Evolutionary conservation across 1,284 basidiomycete genomes (phyloP).

Genomic region (Athelia sp.): DNA sequence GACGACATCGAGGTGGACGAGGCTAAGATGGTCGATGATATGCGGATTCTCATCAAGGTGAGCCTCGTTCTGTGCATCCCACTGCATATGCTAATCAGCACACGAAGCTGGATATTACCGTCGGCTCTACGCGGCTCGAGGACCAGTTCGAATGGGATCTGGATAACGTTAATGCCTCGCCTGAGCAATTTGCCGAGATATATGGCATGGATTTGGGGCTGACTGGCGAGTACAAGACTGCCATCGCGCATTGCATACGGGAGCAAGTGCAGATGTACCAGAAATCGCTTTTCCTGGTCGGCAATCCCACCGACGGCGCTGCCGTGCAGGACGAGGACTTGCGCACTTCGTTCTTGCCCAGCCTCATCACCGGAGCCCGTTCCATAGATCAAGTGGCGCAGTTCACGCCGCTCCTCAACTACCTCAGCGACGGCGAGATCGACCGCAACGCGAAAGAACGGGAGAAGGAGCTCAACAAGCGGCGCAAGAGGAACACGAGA

Average conservation of each 20-base stretch:
- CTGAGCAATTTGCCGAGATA: constrained; percentile 89
- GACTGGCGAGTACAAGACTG: constrained; percentile 92
- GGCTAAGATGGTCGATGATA: constrained; percentile 66
- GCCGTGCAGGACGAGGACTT: constrained; percentile 89
- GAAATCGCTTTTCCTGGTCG: constrained; percentile 89
- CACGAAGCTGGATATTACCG: constrained; percentile 87
- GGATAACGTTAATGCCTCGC: constrained; percentile 71
- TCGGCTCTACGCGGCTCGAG: constrained; percentile 89
- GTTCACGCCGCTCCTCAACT: constrained; percentile 87
- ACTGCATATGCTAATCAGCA: constrained; percentile 10
- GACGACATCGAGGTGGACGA: constrained; percentile 47
- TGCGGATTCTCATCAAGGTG: constrained; percentile 90
- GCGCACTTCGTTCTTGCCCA: constrained; percentile 83
- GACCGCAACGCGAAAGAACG: constrained; percentile 88
- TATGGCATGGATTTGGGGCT: constrained; percentile 89
- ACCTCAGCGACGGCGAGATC: constrained; percentile 86
- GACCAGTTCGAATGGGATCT: constrained; percentile 99
- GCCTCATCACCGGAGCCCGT: constrained; percentile 66
- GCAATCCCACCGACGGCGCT: constrained; percentile 80
- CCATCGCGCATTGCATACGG: constrained; percentile 92
- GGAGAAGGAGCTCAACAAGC: constrained; percentile 84
- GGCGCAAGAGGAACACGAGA: constrained; percentile 85
- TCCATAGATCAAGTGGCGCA: constrained; percentile 69
- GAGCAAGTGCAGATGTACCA: constrained; percentile 93
- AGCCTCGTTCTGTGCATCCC: constrained; percentile 11